Base-by-base conservation (phyloP, 2,329 filamentous ascomycete genomes). In the Colletotrichum sp. region DNA sequence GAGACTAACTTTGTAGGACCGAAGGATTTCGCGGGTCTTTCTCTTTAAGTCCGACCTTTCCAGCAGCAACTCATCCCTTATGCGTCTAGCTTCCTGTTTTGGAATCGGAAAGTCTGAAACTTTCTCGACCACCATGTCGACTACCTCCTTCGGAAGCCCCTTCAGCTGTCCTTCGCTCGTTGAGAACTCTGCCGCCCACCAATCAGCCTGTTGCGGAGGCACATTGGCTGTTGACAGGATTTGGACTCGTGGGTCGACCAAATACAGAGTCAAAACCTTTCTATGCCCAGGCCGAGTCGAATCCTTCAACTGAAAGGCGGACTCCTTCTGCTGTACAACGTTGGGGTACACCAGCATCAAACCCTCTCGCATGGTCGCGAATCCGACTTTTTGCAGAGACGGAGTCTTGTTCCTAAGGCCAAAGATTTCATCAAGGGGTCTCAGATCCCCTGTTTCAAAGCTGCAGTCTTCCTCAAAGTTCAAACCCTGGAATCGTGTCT, bases 181-280 rank as follows among this genome's bases (percentile, higher is more conserved):
- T 2, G 24, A 56, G n/a, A 71, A 65, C 6, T 66, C 62, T 14
- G 52, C 8, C 5, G 26, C 68, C 69, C 65, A 77, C 78, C 76
- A 78, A 34, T 63, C 73, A n/a, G 48, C 56, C 43, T 77, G 76
- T 59, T 79, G 70, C 4, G 78, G 76, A 13, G 78, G 77, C 16
- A 79, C 76, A 63, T 79, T 78, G 26, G 62, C 59, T 10, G 76
- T 78, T 4, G 78, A 78, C 8, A 73, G 73, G 8, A 79, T 43
- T 58, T 68, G 63, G 55, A 78, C 75, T 59, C 75, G 71, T n/a
- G 78, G 78, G 67, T 79, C 78, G 5, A 78, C 72, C 28, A 79
- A 65, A 32, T 71, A 66, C 12, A 79, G 59, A 67, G 73, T 78
- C 18, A 76, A 72, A 24, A 77, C 58, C 36, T 76, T 72, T 26